These are phyloP conservation scores for Coniochaeta ligniaria DNA, from an alignment of 2,329 filamentous ascomycete genomes.

Conservation along the genomic window DNA sequence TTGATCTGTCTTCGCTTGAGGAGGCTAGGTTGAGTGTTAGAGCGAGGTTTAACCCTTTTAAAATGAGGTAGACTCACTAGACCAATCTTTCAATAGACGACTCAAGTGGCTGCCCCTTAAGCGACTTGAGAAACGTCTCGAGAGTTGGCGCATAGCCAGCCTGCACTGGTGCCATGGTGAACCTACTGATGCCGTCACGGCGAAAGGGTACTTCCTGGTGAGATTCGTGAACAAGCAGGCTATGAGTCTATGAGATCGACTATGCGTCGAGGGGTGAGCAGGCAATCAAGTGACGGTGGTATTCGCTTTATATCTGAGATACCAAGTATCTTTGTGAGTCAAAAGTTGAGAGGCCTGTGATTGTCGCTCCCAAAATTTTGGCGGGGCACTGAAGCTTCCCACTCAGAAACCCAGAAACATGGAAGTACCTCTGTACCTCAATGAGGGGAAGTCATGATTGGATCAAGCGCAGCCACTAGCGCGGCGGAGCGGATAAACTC, in stretches of 20 bases:
- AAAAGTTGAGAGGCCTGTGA: neutral
- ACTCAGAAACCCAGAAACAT: neutral
- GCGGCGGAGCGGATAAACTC: conserved; percentile 1
- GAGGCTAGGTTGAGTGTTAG: conserved; percentile 44
- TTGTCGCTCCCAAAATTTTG: neutral
- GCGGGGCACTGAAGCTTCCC: neutral
- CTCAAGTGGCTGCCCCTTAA: conserved; percentile 70
- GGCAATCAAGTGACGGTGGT: neutral
- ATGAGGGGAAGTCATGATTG: neutral
- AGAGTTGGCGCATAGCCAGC: conserved; percentile 63
- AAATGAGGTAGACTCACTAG: conserved; percentile 44
- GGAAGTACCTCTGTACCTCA: neutral
- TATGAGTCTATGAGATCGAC: neutral
- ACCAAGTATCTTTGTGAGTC: conserved; percentile 1
- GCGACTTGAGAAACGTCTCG: conserved; percentile 68
- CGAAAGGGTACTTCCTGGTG: neutral
- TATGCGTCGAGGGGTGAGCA: neutral
- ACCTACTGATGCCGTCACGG: neutral
- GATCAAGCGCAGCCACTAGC: neutral
- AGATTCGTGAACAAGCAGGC: neutral
- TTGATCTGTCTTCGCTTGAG: conserved; percentile 87
- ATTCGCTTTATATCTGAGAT: neutral
- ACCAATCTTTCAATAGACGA: conserved; percentile 77
- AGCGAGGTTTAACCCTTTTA: conserved; percentile 5
- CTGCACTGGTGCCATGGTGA: conserved; percentile 48